Base-by-base conservation (phyloP, 2,329 filamentous ascomycete species). In the Cephalotrichum gorgonifer region DNA sequence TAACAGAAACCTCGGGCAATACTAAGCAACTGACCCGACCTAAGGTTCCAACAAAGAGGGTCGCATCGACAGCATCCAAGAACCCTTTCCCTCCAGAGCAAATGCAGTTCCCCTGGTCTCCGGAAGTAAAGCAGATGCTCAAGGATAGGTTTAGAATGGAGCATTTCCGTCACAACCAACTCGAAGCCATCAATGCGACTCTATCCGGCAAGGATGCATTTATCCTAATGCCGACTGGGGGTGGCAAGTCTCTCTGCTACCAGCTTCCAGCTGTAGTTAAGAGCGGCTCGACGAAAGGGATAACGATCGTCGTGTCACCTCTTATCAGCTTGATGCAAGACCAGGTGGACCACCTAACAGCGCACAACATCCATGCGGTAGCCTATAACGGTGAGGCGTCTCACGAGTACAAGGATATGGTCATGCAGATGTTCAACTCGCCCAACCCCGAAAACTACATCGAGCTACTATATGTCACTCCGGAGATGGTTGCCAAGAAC, bases 261-360 rank as follows among this genome's bases (percentile, higher is more conserved):
- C 94, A 98, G 63, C 70, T 98, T 12, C 94, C 93, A 14, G 88
- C 93, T 2, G 78, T 97, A 20, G 75, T 98, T 28, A 79, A 75
- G 44, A 85, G 80, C 43, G 93, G 93, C 41, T 85, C 78, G 57
- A 97, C 91, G 0, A 73, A 73, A 30, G 94, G 93, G 3, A 82
- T 98, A 23, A 97, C 91, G 0, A 76, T 98, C 48, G 93, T 98
- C 3, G 81, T 98, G n/a, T 97, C 91, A 1, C 93, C 93, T 3
- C 70, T 98, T 45, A 73, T 98, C 33, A 97, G 91, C 70, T 70
- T 98, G 58, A 98, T 98, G 93, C 85, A 95, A 61, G 94, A 98
- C 62, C 93, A 98, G 62, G 90, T 97, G 5, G 76, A 85, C 30
- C 91, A 96, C 62, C 74, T 96, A 56, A 76, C 76, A 48, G 76